phyloP scores from a whole-genome alignment of 495 filamentous ascomycete species.

The Saxispiralis lemnorum region DNA sequence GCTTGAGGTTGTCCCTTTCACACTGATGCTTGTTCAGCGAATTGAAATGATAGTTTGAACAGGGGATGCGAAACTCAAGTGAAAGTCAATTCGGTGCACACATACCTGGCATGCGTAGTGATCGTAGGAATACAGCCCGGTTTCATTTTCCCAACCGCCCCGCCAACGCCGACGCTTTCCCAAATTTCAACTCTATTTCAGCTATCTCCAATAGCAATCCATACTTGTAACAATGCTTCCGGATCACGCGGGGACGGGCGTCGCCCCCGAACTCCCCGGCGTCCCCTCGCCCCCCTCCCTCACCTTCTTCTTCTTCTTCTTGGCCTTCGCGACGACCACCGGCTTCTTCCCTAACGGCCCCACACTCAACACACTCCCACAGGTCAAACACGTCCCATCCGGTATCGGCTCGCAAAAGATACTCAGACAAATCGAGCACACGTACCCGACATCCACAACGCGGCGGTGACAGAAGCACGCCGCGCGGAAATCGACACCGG shows the following conservation, averaged over 20 bases:
- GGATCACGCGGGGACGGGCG: constrained; percentile 11
- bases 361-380: constrained; percentile 62
- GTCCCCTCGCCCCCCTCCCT: constrained; percentile 23
- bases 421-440: constrained; percentile 88
- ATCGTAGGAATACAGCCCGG: no score
- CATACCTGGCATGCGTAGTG: no score
- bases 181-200: no score
- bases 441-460: constrained; percentile 82
- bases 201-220: no score
- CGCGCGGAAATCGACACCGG: constrained; percentile 79
- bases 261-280: constrained; percentile 17
- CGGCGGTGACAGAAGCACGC: constrained; percentile 91
- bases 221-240: no score
- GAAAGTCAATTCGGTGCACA: no score
- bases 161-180: no score
- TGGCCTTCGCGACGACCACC: constrained; percentile 50
- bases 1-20: no score
- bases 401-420: constrained; percentile 27
- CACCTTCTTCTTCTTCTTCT: constrained; percentile 55
- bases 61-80: no score
- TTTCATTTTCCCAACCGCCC: no score
- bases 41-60: no score
- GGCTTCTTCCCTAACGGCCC: constrained; percentile 59
- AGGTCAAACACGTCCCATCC: constrained; percentile 56
- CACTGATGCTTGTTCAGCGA: no score